These are phyloP conservation scores for Orbilia ellipsospora DNA, from an alignment of 2,329 filamentous ascomycete genomes.

Conservation along the genomic window DNA sequence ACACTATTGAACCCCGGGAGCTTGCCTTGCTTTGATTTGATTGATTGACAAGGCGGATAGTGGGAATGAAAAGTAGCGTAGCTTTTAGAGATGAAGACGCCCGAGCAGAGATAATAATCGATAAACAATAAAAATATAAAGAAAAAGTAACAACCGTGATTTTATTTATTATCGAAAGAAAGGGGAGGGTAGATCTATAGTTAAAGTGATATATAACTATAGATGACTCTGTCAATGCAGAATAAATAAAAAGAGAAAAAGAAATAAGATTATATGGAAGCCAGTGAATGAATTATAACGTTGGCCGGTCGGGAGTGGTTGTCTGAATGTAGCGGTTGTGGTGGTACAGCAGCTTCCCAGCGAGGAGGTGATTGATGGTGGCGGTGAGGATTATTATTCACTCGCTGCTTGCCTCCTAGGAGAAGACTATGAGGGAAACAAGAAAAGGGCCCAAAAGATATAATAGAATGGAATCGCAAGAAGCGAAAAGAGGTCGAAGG, in stretches of 20 bases:
- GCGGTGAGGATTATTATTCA: neutral
- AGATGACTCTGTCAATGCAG: neutral
- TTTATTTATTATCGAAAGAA: neutral
- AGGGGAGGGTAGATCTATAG: neutral
- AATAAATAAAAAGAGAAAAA: neutral
- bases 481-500: constrained; percentile 28
- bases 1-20: neutral
- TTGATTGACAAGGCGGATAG: constrained; percentile 13
- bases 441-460: neutral
- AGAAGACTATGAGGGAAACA: constrained; percentile 3
- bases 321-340: neutral
- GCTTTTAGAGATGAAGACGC: neutral
- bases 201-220: neutral
- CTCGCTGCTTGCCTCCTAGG: too few species aligned
- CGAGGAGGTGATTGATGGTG: constrained; percentile 11
- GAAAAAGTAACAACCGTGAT: neutral
- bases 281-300: too few species aligned
- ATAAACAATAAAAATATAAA: neutral
- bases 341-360: constrained; percentile 26
- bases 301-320: neutral
- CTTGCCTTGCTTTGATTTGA: neutral
- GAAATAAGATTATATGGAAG: neutral
- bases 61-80: neutral
- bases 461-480: neutral
- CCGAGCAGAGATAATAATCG: neutral